Percentiles rank a stretch among this genome's conserved stretches.
Conservation (phyloP, 495 filamentous ascomycete genomes). For the Penicillium soppii region DNA sequence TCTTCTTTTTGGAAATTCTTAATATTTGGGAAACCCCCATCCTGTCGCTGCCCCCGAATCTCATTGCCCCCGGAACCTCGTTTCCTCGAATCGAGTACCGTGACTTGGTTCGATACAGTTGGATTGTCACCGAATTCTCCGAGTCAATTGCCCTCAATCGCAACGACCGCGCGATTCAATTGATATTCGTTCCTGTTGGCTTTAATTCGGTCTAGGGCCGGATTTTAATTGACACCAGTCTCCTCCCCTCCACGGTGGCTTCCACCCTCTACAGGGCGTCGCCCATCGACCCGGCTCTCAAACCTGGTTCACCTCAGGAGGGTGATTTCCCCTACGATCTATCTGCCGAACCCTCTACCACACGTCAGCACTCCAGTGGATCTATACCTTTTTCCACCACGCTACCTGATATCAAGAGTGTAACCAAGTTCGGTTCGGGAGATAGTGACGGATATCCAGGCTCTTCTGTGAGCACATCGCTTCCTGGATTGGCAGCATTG, state of each 20-base stretch:
- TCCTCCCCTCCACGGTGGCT: conserved; percentile 48
- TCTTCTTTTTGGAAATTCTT: neutral
- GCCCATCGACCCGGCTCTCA: conserved; percentile 56
- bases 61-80: neutral
- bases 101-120: neutral
- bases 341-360: conserved; percentile 11
- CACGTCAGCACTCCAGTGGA: conserved; percentile 24
- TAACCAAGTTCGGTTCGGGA: conserved; percentile 20
- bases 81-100: neutral
- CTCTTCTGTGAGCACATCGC: conserved; percentile 27
- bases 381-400: conserved; percentile 17
- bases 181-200: neutral
- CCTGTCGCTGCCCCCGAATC: neutral
- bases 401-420: conserved; percentile 21
- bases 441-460: conserved; percentile 18
- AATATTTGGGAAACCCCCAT: neutral
- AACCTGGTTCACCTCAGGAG: conserved; percentile 42
- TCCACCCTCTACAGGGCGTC: conserved; percentile 54
- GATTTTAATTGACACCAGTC: conserved; percentile 35
- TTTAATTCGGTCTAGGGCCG: conserved; percentile 40
- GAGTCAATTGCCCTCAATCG: neutral
- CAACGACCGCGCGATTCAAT: neutral
- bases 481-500: conserved; percentile 52
- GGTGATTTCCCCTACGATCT: conserved; percentile 39
- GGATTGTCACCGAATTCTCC: neutral